phyloP scores from a whole-genome alignment of 805 yeast species.

The Candida sanyiensis region DNA sequence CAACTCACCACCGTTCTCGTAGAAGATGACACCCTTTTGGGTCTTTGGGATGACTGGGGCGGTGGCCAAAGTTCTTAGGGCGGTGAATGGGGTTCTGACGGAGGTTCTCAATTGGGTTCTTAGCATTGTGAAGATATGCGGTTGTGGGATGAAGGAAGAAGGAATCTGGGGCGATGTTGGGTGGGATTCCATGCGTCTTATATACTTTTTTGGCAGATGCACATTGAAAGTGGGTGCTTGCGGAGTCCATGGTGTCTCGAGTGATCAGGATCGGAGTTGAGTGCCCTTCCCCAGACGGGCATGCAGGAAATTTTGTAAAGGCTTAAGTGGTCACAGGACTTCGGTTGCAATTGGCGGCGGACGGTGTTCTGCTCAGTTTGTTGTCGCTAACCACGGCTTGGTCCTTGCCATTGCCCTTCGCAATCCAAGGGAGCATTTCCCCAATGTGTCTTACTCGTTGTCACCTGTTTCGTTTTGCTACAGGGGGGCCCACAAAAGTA shows the following conservation, averaged over 20 bases:
- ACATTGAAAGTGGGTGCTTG: neutral
- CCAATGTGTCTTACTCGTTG: too few species aligned
- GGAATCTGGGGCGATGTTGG: too few species aligned
- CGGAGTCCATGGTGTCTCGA: constrained; percentile 6
- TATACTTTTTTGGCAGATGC: constrained; percentile 3
- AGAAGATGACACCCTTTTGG: constrained; percentile 50
- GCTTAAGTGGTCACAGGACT: too few species aligned
- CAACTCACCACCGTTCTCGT: constrained; percentile 45
- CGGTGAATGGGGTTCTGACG: constrained; percentile 18
- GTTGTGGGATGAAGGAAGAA: neutral
- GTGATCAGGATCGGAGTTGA: constrained; percentile 8
- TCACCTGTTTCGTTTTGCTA: too few species aligned
- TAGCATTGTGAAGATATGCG: constrained; percentile 15
- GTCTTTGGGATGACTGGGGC: constrained; percentile 38
- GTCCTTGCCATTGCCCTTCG: too few species aligned
- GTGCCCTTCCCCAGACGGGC: neutral
- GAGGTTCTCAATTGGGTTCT: constrained; percentile 21
- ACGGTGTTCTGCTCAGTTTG: too few species aligned
- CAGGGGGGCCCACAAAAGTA: too few species aligned
- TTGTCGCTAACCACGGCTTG: too few species aligned
- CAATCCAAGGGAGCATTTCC: too few species aligned
- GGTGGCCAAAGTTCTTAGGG: constrained; percentile 24
- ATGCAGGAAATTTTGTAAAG: neutral
- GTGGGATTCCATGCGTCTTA: constrained; percentile 2
- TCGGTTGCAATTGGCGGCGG: too few species aligned